Conservation (phyloP, 2,329 filamentous ascomycete genomes). For the Seiridium cupressi region DNA sequence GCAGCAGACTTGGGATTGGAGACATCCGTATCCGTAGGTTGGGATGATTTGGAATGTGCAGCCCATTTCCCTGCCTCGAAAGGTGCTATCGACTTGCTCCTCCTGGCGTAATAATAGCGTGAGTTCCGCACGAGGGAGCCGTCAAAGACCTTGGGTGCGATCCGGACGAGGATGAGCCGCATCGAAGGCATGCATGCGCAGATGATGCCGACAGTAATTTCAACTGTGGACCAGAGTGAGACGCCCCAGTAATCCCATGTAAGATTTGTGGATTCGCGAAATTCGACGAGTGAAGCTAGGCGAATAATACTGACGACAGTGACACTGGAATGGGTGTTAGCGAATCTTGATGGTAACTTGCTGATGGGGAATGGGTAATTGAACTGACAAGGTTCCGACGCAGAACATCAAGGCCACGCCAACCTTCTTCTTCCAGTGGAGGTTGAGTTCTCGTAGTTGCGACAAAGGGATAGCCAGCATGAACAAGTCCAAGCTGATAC, state of each 20-base stretch:
- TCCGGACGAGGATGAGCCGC: slow-evolving; percentile 7
- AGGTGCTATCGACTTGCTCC: background rate
- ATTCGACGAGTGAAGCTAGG: slow-evolving; percentile 26
- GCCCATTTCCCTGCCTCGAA: background rate
- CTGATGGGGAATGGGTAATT: slow-evolving; percentile 2
- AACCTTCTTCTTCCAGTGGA: slow-evolving; percentile 48
- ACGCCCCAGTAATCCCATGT: slow-evolving; percentile 28
- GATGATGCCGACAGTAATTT: slow-evolving; percentile 25
- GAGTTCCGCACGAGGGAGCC: background rate
- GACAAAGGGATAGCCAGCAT: slow-evolving; percentile 42
- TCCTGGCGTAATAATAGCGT: slow-evolving; percentile 1
- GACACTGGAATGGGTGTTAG: slow-evolving; percentile 13
- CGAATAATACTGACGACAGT: slow-evolving; percentile 31
- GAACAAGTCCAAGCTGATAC: slow-evolving; percentile 39
- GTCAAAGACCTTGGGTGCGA: slow-evolving; percentile 8
- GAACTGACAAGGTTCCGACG: slow-evolving; percentile 36
- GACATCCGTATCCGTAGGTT: background rate
- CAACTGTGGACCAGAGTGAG: slow-evolving; percentile 31
- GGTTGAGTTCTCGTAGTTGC: slow-evolving; percentile 35
- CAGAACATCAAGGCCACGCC: slow-evolving; percentile 44
- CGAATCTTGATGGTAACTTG: slow-evolving; percentile 7
- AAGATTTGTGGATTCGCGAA: slow-evolving; percentile 26
- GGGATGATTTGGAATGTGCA: background rate
- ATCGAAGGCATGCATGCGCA: slow-evolving; percentile 12
- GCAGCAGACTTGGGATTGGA: slow-evolving; percentile 1